Evolutionary conservation across 1,284 basidiomycete species (phyloP).

Genomic region (Volvariella surrecta): DNA sequence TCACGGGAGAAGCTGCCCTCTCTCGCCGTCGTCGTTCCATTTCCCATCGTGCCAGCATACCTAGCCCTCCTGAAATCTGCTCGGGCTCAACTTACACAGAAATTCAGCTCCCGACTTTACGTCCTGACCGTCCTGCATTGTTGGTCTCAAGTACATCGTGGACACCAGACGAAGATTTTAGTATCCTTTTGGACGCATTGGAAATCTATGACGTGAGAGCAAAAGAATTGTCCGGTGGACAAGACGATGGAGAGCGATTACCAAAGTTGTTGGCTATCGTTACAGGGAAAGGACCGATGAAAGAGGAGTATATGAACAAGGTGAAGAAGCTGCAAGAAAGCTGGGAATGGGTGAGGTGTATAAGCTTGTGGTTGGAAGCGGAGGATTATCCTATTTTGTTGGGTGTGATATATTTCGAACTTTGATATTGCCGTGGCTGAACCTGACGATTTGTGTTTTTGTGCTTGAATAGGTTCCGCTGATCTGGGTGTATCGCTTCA

Average conservation of each 20-base stretch:
- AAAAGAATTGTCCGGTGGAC: conserved; percentile 14
- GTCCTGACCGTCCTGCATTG: conserved; percentile 74
- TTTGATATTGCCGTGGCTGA: not conserved
- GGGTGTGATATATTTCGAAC: conserved; percentile 37
- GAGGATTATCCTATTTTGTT: conserved; percentile 82
- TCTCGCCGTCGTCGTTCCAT: conserved; percentile 3
- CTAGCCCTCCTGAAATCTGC: conserved; percentile 12
- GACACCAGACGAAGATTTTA: conserved; percentile 97
- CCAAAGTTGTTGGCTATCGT: conserved; percentile 80
- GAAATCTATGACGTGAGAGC: conserved; percentile 61
- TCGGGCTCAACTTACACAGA: conserved; percentile 22
- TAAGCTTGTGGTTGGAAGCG: conserved; percentile 83
- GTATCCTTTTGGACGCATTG: conserved; percentile 72
- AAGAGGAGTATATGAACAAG: conserved; percentile 64
- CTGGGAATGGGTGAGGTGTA: conserved; percentile 81
- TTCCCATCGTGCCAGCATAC: conserved; percentile 13
- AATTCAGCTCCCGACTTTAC: conserved; percentile 35
- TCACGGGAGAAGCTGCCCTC: conserved; percentile 3
- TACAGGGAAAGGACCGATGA: conserved; percentile 88
- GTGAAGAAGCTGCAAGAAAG: conserved; percentile 46
- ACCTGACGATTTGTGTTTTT: conserved; percentile 5
- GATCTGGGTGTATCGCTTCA: conserved; percentile 92
- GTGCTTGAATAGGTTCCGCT: conserved; percentile 65
- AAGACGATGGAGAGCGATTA: conserved; percentile 27
- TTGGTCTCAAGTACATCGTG: conserved; percentile 92